phyloP scores from a whole-genome alignment of 73 alveolate species.

The Paramecium sonneborni region DNA sequence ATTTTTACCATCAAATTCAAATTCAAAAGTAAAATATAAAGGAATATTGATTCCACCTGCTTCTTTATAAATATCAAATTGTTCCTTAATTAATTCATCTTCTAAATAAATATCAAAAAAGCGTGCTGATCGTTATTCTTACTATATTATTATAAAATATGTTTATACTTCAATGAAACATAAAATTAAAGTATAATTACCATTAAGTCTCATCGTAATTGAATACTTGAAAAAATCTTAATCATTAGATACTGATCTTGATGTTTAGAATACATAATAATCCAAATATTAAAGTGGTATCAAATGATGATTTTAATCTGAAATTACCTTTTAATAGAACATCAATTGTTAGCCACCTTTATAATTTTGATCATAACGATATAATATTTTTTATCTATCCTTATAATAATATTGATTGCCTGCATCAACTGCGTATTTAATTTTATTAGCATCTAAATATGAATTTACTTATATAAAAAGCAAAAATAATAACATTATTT shows the following conservation, averaged over 20 bases:
- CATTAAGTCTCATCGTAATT: neutral
- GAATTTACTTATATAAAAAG: constrained; percentile 28
- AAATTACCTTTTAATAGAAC: neutral
- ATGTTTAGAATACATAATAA: constrained; percentile 11
- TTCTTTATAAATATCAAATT: neutral
- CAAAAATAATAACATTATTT: constrained; percentile 11
- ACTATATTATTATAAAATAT: neutral
- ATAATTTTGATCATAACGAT: constrained; percentile 31
- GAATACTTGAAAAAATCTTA: neutral
- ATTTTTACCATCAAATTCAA: constrained; percentile 25
- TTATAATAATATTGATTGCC: constrained; percentile 48
- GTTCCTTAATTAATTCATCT: neutral
- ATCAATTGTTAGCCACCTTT: neutral
- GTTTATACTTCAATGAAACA: constrained; percentile 5
- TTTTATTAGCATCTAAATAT: constrained; percentile 39
- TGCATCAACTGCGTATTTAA: constrained; percentile 52
- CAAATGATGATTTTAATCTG: constrained; percentile 31
- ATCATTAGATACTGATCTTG: neutral
- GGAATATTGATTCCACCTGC: constrained; percentile 40
- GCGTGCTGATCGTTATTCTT: neutral
- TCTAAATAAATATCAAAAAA: constrained; percentile 32
- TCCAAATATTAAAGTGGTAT: constrained; percentile 18
- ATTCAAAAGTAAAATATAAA: neutral
- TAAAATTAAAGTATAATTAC: constrained; percentile 21
- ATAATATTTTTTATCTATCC: constrained; percentile 31